Evolutionary conservation across 2,329 filamentous ascomycete genomes (phyloP), one percentile per base, ranked within the genome.

Genomic region (Aspergillus felis): DNA sequence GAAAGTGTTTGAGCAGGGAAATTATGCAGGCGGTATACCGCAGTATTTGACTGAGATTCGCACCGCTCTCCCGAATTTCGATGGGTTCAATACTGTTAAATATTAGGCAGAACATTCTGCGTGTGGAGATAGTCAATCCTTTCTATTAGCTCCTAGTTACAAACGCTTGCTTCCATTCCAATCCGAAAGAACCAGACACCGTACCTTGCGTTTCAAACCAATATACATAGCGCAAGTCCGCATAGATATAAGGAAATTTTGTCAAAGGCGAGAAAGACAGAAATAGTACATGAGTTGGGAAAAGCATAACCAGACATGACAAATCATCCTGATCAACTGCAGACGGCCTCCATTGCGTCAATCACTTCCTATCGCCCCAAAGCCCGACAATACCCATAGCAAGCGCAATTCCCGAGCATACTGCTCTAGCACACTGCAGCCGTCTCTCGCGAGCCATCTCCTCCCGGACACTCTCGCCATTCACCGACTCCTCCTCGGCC

Each of bases 1-100:
- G 0, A 85, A 85, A 71, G 63, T 74, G 0, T 74, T 74, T 27
- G 83, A 86, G 71, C 79, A 78, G 0, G 68, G 84, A 8, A 78
- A 79, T 50, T 86, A 65, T 55, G 24, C 61, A 0, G 66, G 54
- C 17, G 67, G 66, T 6, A 51, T 65, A 3, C 60, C 65, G 0
- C 32, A 50, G 9, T 68, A 69, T 50, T 51, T 53, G 22, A 25
- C 51, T 12, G 57, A 66, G 25, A 63, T 63, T 32, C 57, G 60
- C 6, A 1, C 55, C 10, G 57, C 38, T n/a, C 22, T 64, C 10
- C 59, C 57, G 1, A n/a, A 35, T 0, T 59, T 61, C 7, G 22
- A 41, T 0, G 59, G 59, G 4, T 61, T 61, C 24, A 12, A 42
- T 14, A 41, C 54, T 4, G 54, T 53, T 3, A 57, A 25, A 7